Evolutionary conservation across 2,329 filamentous ascomycete genomes (phyloP).

Genomic region (Fusarium robinianum): DNA sequence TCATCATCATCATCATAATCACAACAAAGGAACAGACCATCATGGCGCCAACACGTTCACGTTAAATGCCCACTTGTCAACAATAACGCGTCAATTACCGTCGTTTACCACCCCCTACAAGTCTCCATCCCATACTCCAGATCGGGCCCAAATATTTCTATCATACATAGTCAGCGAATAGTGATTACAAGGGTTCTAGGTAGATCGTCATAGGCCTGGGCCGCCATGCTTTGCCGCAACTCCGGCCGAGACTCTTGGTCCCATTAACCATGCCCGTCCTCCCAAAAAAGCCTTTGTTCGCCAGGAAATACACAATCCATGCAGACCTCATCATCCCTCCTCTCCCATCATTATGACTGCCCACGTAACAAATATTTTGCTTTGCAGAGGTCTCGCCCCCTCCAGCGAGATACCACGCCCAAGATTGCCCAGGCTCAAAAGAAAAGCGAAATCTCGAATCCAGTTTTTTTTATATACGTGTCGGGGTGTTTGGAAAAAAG

Average conservation of each 20-base stretch:
- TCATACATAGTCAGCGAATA: slow-evolving; percentile 38
- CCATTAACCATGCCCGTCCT: slow-evolving; percentile 38
- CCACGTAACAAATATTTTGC: slow-evolving; percentile 36
- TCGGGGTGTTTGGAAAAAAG: slow-evolving; percentile 22
- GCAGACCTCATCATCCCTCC: slow-evolving; percentile 38
- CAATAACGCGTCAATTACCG: slow-evolving; percentile 28
- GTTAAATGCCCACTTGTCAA: not conserved
- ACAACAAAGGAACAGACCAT: too few relatives aligned
- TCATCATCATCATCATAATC: too few relatives aligned
- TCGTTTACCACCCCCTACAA: slow-evolving; percentile 22
- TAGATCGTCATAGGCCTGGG: slow-evolving; percentile 37
- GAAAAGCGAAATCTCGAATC: slow-evolving; percentile 33
- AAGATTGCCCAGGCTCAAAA: slow-evolving; percentile 20
- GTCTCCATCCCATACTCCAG: slow-evolving; percentile 12
- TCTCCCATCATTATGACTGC: slow-evolving; percentile 39
- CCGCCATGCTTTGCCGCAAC: slow-evolving; percentile 23
- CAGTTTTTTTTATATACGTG: slow-evolving; percentile 33
- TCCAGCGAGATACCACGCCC: slow-evolving; percentile 21
- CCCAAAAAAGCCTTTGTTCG: slow-evolving; percentile 37
- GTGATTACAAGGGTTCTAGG: slow-evolving; percentile 40
- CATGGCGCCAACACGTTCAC: too few relatives aligned
- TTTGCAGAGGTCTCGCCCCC: slow-evolving; percentile 16
- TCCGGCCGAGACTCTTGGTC: slow-evolving; percentile 35
- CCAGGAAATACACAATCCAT: slow-evolving; percentile 37
- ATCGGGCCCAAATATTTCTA: slow-evolving; percentile 34